These are phyloP conservation scores for Eucalyptus caleyi DNA, from an alignment of 345 rosid species.

Conservation along the genomic window DNA sequence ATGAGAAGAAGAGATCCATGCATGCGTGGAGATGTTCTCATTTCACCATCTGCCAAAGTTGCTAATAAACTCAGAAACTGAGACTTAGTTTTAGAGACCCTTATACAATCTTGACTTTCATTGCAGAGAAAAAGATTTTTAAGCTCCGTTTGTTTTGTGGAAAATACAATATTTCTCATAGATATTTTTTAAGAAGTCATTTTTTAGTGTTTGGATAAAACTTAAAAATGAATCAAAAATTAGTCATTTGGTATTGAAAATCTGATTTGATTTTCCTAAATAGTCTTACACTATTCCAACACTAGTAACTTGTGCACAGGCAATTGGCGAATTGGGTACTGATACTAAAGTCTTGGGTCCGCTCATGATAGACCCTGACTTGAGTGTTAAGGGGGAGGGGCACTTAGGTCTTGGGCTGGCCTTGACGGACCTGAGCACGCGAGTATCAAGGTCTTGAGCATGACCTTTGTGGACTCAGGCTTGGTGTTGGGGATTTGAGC, in stretches of 20 bases:
- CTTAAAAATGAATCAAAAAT: background rate
- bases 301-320: background rate
- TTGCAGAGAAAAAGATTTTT: background rate
- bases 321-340: background rate
- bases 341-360: background rate
- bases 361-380: background rate
- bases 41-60: background rate
- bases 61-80: background rate
- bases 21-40: background rate
- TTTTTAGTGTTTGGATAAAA: background rate
- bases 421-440: background rate
- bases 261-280: background rate
- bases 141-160: background rate
- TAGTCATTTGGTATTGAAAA: too few species aligned
- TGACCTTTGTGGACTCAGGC: background rate
- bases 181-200: background rate
- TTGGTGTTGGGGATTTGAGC: background rate
- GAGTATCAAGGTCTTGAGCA: background rate
- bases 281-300: background rate
- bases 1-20: background rate
- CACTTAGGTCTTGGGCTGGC: background rate
- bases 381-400: background rate
- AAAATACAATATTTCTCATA: accelerated
- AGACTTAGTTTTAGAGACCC: background rate
- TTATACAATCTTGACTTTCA: background rate